Base-by-base conservation (phyloP, 139 green algal genomes). In the Micractinium conductrix region DNA sequence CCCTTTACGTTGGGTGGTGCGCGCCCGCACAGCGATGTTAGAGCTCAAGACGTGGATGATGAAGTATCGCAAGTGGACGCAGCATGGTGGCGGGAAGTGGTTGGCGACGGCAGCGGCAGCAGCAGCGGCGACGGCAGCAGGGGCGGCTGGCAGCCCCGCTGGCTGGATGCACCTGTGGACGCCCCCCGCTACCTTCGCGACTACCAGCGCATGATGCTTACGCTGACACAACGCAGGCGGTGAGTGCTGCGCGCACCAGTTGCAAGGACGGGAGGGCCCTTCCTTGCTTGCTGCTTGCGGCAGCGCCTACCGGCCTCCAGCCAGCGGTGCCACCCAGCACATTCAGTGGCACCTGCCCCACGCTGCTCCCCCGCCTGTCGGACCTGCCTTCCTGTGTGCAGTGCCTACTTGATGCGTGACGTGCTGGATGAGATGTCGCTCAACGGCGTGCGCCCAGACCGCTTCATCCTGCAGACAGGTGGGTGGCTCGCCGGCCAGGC, bases 391-490 rank as follows among this genome's bases (percentile, higher is more conserved):
- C 3, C 26, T 68, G 60, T 37, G 24, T 74, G 62, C 82, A 87
- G 75, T 2, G 84, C 74, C 24, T 87, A 80, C 75, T 45, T 80
- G 35, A 87, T 84, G 12, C 67, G 84, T 9, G 83, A 87, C 14
- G 83, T 87, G 83, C n/a, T 84, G 12, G 74, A 87, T 14, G 83
- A 87, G 74, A 87, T 87, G 83, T 67, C 44, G 16, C 83, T 87
- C 10, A 63, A 67, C 44, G 83, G 83, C 62, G 30, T 87, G 38
- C 58, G 74, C 14, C 83, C 83, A 12, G 50, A 75, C 74, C n/a
- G n/a, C 14, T n/a, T 50, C 21, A 78, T 50, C 35, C 80, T 69
- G 60, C 48, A 63, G 42, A 55, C 43, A 1, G 74, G 74, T 81
- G 70, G 44, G 70, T 50, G 68, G 28, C 10, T 42, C 7, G n/a